Conservation (phyloP, 169 alveolate genomes). For the Cryptosporidium canis region DNA sequence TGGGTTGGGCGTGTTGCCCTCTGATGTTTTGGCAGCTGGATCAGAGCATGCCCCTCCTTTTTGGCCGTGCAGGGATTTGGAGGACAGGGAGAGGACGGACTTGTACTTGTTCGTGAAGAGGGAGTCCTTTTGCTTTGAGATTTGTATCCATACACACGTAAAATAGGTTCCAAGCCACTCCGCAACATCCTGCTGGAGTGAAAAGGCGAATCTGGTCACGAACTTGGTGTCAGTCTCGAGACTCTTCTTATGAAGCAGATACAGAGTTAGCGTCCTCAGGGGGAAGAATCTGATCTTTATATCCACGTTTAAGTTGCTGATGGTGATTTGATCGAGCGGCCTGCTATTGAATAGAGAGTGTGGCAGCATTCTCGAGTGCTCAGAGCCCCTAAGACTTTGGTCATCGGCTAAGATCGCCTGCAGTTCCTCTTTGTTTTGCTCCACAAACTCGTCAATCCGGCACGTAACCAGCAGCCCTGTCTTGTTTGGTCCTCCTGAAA, state of each 20-base stretch:
- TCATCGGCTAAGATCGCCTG: neutral
- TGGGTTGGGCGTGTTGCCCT: constrained; percentile 32
- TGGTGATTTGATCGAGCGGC: constrained; percentile 35
- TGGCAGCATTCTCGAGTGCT: constrained; percentile 25
- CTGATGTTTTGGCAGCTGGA: neutral
- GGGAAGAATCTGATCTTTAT: constrained; percentile 58
- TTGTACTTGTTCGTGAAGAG: neutral
- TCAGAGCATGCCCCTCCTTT: neutral
- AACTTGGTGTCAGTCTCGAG: constrained; percentile 28
- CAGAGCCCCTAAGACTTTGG: neutral
- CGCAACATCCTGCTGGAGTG: constrained; percentile 67
- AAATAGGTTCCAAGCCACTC: constrained; percentile 71
- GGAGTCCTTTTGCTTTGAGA: constrained; percentile 55
- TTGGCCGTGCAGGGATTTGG: constrained; percentile 14
- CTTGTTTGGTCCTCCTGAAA: constrained; percentile 70
- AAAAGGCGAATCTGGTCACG: constrained; percentile 56
- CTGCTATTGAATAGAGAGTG: neutral
- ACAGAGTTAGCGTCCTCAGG: constrained; percentile 35
- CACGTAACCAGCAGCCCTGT: constrained; percentile 66
- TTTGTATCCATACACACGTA: constrained; percentile 63
- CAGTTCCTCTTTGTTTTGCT: constrained; percentile 23
- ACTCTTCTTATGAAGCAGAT: constrained; percentile 24
- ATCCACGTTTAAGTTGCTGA: constrained; percentile 36
- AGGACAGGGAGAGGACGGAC: constrained; percentile 25
- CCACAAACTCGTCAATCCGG: constrained; percentile 50